Evolutionary conservation across 176 grass and related monocot genomes (phyloP), one percentile per base, ranked within the genome.

Genomic region (Alopecurus myosuroides): DNA sequence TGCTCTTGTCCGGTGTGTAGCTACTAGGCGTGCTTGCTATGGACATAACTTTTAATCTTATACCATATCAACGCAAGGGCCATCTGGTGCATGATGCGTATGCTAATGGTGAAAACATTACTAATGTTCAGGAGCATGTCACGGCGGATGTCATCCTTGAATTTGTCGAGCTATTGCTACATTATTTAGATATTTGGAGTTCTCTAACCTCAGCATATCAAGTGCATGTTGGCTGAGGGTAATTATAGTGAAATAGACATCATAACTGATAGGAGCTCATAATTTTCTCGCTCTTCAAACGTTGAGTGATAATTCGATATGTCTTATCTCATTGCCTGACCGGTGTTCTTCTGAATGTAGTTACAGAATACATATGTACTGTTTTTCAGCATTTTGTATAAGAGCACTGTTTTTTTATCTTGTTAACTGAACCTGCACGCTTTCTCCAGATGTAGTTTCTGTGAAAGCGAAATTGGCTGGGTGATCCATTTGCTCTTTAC

Each of bases 401-500:
- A n/a, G 35, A 2, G 20, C 65, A 12, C 7, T 69, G 65, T n/a
- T 40, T 69, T n/a, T 69, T 40, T n/a, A n/a, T 40, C 34, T 68
- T 68, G 18, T 40, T 40, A 40, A 69, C 35, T 13, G 65, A 69
- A 69, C 35, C 19, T 39, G 34, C 65, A 4, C 1, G 11, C 22
- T 69, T 12, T 40, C 35, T 92, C 35, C 44, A 48, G 41, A 11
- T 20, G 19, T 61, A 17, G 15, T 76, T 87, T 42, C 23, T 22
- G 26, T 87, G 81, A n/a, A 74, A 77, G 69, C 72, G 49, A 89
- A 85, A 89, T 17, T 74, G 77, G 77, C 4, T 18, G 34, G 82
- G 77, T 45, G 62, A 85, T 85, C 66, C 85, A 29, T 69, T 77
- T 55, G 14, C 31, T n/a, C 17, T 77, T 81, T 50, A 22, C 12